A percentile compares a stretch with the other conserved stretches of the same genome.
phyloP scores from a whole-genome alignment of 306 rosid species.

The Malus sylvestris region DNA sequence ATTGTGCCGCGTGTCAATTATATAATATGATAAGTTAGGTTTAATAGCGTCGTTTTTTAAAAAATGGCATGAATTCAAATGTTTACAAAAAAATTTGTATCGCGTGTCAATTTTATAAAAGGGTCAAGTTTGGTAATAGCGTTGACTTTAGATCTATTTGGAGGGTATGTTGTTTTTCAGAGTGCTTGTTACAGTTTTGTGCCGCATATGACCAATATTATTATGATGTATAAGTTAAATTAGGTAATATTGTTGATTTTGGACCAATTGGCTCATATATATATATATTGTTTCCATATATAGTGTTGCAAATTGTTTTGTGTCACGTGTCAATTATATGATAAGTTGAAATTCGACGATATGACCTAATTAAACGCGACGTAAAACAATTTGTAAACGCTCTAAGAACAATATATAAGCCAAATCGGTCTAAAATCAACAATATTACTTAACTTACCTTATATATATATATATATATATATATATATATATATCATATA shows the following conservation, averaged over 20 bases:
- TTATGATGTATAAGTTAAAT: background rate
- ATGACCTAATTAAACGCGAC: no score
- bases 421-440: no score
- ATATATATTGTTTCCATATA: background rate
- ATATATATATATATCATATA: no score
- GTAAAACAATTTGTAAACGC: no score
- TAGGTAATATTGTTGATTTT: background rate
- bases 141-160: background rate
- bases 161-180: no score
- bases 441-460: no score
- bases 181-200: background rate
- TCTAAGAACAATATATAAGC: no score
- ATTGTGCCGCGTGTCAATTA: background rate
- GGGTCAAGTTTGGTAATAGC: background rate
- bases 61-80: background rate
- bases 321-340: background rate
- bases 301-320: background rate
- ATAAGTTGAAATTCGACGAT: no score
- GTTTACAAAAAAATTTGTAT: background rate
- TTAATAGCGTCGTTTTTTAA: background rate
- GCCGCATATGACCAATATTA: no score
- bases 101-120: background rate
- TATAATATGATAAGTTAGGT: background rate
- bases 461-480: no score
- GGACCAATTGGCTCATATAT: background rate